Evolutionary conservation across 192 early-diverging fungal genomes (phyloP).

Genomic region (Phlyctochytrium arcticum): DNA sequence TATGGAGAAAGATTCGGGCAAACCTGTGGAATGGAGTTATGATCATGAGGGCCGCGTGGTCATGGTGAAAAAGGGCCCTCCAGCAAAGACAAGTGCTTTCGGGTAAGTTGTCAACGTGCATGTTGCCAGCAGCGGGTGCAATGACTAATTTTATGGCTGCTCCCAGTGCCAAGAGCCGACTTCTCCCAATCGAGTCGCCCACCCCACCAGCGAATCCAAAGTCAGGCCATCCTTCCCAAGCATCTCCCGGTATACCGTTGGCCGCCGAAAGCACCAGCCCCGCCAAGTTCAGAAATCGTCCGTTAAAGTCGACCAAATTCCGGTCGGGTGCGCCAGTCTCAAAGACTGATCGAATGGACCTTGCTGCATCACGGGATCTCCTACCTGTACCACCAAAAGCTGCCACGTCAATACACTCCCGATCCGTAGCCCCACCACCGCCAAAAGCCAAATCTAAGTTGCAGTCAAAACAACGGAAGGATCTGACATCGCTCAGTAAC

Average conservation of each 20-base stretch:
- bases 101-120: neutral
- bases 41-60: conserved; percentile 36
- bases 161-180: neutral
- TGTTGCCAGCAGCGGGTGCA: too few relatives aligned
- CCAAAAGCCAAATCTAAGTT: neutral
- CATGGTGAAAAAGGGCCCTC: conserved; percentile 20
- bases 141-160: too few relatives aligned
- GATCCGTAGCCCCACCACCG: neutral
- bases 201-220: neutral
- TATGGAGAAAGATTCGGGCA: conserved; percentile 31
- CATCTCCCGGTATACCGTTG: neutral
- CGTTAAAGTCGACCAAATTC: neutral
- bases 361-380: too few relatives aligned
- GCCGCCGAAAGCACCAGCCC: neutral
- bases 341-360: too few relatives aligned
- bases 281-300: too few relatives aligned
- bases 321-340: too few relatives aligned
- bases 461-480: neutral
- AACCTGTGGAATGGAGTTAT: conserved; percentile 26
- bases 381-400: neutral
- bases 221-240: neutral
- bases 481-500: neutral
- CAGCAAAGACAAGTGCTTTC: neutral
- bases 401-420: too few relatives aligned
- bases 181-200: neutral